Base-by-base conservation (phyloP, 2,329 filamentous ascomycete species). In the Curvularia spicifera region DNA sequence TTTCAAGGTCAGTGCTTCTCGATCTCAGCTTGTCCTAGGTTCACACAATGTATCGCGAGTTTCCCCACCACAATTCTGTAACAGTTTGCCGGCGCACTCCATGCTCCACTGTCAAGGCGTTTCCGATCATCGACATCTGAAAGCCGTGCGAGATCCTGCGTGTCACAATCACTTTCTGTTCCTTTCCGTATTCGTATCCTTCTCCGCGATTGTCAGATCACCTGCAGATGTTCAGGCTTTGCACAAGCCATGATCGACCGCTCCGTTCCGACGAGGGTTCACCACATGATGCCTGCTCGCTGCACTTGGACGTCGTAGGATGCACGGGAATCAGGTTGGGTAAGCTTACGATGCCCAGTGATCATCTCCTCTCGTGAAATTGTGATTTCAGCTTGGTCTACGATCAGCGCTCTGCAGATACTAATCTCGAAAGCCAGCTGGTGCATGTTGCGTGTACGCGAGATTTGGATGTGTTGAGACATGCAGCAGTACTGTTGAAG, bases 1-100 rank as follows among this genome's bases (percentile, higher is more conserved):
- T 37, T 28, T 48, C 35, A 15, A 2, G 22, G 43, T 29, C 42
- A 57, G 50, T 53, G 29, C 45, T 20, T 26, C 50, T 47, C 29
- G 31, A 44, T 28, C 35, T 53, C 49, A 33, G 54, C 49, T 35
- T 53, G 33, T 28, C 46, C 49, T 33, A 53, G 48, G 35, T 50
- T 7, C 35, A 29, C 15, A 13, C 22, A 42, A 15, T 24, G 31
- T 37, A 37, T 20, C 10, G 20, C 9, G 20, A 18, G 12, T 22
- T 20, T 35, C 31, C 45, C 18, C 22, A 15, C 31, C 29, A 37
- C 12, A 31, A 49, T 39, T 33, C 33, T 39, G 20, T 33, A 24
- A 28, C 31, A 9, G 37, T 26, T 26, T 13, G 22, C 22, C 15
- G 46, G 46, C 46, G 37, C 24, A 18, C 18, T 28, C 33, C 22